Evolutionary conservation across 2,329 filamentous ascomycete species (phyloP), one percentile per base, ranked within the genome.

Genomic region (Microcyclospora pomicola): DNA sequence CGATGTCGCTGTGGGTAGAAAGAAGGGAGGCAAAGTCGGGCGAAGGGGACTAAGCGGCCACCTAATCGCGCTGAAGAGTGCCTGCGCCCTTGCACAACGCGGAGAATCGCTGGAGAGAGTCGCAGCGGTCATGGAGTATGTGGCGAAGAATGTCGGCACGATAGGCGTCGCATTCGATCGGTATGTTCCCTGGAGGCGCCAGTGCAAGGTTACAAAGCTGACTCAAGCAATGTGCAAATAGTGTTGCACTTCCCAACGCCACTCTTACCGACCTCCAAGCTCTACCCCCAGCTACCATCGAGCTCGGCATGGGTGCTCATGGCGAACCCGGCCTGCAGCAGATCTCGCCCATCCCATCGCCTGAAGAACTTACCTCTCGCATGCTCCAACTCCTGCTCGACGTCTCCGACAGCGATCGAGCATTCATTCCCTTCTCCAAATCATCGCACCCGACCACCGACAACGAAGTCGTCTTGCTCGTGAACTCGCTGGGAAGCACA

Each of bases 301-400:
- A 77, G 52, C 62, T 80, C n/a, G 76, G 77, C 2, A 78, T 75
- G 15, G 76, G 77, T 0, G 74, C 74, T 11, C 77, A 81, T 53
- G 79, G 79, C 50, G 76, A 81, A 54, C 75, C 76, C 0, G 76
- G 61, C 0, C 70, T 74, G 49, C 64, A 62, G 49, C 73, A 72
- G 53, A 53, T 77, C 13, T 69, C 68, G 0, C 75, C 57, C 1
- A 46, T 59, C n/a, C 57, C 58, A 2, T 43, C 50, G 2, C 51
- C 55, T 2, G 51, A 56, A 24, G 49, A 43, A 14, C 48, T 61
- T 6, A 53, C 54, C 5, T 48, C 48, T 14, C 53, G 53, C 27
- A 61, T 60, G 56, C 46, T 61, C 2, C 52, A 59, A 34, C 47
- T 60, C 4, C 42, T 59, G 3, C 50, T 59, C 6, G 49, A 59